Evolutionary conservation across 2,329 filamentous ascomycete species (phyloP).

Genomic region (Xylaria arbuscula): DNA sequence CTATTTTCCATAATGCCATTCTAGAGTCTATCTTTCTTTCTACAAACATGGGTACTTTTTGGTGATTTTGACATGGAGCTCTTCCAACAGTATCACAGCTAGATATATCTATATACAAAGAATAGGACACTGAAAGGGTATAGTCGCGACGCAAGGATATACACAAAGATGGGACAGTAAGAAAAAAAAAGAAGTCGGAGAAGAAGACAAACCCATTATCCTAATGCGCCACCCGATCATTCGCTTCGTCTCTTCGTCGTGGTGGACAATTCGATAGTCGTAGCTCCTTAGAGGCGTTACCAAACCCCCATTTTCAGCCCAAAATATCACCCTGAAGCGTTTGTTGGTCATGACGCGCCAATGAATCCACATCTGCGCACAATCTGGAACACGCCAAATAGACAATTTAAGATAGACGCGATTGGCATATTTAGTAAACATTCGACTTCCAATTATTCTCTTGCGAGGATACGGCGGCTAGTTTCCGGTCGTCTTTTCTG

Average conservation of each 20-base stretch:
- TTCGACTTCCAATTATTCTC: constrained; percentile 36
- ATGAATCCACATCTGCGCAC: not conserved
- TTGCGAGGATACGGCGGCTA: constrained; percentile 35
- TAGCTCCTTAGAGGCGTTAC: not conserved
- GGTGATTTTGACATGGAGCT: constrained; percentile 3
- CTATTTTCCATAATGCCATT: constrained; percentile 11
- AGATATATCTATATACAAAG: constrained; percentile 9
- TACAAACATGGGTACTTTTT: constrained; percentile 5
- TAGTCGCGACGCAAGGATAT: constrained; percentile 32
- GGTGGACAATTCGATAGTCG: not conserved
- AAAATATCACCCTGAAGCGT: not conserved
- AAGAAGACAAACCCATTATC: constrained; percentile 13
- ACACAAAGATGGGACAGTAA: constrained; percentile 23
- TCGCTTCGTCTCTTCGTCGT: constrained; percentile 16
- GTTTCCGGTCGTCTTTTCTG: constrained; percentile 42
- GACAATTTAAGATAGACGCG: not conserved
- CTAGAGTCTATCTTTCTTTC: constrained; percentile 30
- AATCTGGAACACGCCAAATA: not conserved
- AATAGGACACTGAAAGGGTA: constrained; percentile 31
- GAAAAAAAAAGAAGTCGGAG: too few relatives aligned
- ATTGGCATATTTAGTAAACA: constrained; percentile 37
- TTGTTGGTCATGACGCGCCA: not conserved
- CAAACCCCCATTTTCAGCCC: not conserved
- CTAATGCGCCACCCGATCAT: constrained; percentile 5
- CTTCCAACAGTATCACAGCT: not conserved